Base-by-base conservation (phyloP, 2,329 filamentous ascomycete species). In the Aspergillus clavatus region DNA sequence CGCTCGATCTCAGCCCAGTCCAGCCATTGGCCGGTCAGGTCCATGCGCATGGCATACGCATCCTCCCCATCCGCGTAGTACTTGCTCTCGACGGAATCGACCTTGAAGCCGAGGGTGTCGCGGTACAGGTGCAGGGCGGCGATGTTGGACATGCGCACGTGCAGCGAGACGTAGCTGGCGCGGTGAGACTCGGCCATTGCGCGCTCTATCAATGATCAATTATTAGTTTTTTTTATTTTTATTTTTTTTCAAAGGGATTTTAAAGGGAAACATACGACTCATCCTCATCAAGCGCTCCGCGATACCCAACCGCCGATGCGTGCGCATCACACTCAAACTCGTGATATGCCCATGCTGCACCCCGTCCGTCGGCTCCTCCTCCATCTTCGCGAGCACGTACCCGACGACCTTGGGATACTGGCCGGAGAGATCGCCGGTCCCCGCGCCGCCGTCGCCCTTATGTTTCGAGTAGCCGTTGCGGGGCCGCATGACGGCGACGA, bases 361-460 rank as follows among this genome's bases (percentile, higher is more conserved):
- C 47, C 90, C 90, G 68, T 97, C 91, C 48, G 84, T 66, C 6
- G 93, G 91, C 69, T 97, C 93, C 75, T 98, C 93, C 71, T 98
- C 93, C 90, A 98, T 98, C 79, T 98, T 98, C 41, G 93, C 93
- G 21, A 98, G 83, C n/a, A 98, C 93, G 67, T 98, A 98, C 59
- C 93, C 93, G 19, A 98, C 93, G 50, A 98, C 95, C 72, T 96
- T 95, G 56, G 93, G 93, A 60, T 94, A 93, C 68, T 94, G 45
- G 31, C 62, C 53, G 7, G 52, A 44, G 35, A 59, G 36, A 38
- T 57, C 48, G 2, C 46, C 56, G 3, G 46, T 39, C 3, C 53
- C 59, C 3, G 46, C 40, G 14, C 52, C 53, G n/a, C 44, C 23
- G 14, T 91, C 87, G 38, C 84, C 83, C 1, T 83, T 80, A 67